Evolutionary conservation across 257 asterid species (phyloP).

Genomic region (Mitragyna speciosa): DNA sequence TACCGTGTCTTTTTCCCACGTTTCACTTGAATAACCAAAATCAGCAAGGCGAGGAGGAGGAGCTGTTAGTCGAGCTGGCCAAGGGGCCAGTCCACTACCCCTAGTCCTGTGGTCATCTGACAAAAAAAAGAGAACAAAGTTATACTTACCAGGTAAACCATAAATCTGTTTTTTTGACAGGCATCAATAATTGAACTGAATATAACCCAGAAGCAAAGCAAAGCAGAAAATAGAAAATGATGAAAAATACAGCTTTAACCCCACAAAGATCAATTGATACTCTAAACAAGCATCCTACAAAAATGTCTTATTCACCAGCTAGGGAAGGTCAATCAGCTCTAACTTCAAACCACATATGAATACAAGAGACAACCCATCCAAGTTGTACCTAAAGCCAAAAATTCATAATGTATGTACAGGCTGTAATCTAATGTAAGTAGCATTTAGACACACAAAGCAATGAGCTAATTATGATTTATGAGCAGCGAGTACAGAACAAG

Average conservation of each 20-base stretch:
- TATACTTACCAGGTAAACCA: background rate
- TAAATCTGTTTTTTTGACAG: background rate
- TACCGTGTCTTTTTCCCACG: constrained; percentile 90
- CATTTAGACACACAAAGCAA: background rate
- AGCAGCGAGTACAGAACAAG: background rate
- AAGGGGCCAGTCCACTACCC: constrained; percentile 91
- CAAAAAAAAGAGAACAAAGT: constrained; percentile 20
- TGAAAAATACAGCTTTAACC: background rate
- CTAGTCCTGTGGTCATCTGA: constrained; percentile 80
- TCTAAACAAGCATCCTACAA: background rate
- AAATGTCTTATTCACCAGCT: background rate
- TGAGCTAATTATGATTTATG: background rate
- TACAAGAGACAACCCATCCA: background rate
- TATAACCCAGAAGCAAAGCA: background rate
- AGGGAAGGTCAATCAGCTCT: background rate
- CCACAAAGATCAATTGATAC: background rate
- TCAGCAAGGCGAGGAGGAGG: constrained; percentile 98
- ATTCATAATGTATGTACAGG: background rate
- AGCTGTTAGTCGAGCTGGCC: constrained; percentile 88
- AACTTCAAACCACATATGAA: background rate
- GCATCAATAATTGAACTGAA: background rate
- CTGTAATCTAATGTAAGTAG: background rate
- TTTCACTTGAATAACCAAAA: constrained; percentile 85
- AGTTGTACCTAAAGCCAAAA: background rate
- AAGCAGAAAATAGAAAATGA: background rate